Conservation (phyloP, 305 asterid species). For the Solanum aculeatissimum region DNA sequence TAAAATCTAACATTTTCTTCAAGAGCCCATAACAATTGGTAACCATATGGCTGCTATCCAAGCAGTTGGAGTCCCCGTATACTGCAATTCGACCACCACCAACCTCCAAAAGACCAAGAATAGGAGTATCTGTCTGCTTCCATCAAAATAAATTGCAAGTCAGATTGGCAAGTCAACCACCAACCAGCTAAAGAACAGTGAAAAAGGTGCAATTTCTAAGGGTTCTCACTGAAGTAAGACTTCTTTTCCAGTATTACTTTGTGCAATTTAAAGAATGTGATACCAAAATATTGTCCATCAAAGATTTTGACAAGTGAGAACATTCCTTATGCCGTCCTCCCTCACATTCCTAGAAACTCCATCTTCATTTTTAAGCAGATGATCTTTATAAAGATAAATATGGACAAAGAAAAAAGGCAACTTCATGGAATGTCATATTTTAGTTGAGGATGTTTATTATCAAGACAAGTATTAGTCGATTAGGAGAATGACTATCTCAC, state of each 20-base stretch:
- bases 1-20: constrained; percentile 72
- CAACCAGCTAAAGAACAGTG: background rate
- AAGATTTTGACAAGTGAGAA: background rate
- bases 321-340: background rate
- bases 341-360: background rate
- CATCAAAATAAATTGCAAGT: constrained; percentile 1
- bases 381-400: background rate
- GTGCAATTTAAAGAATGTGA: background rate
- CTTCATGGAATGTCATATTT: background rate
- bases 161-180: constrained; percentile 2
- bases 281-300: background rate
- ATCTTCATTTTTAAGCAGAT: background rate
- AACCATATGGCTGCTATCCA: constrained; percentile 99
- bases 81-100: constrained; percentile 71
- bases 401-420: background rate
- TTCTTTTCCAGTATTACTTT: background rate
- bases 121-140: constrained; percentile 82
- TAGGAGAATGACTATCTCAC: too few species aligned
- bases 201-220: background rate
- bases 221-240: background rate
- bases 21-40: constrained; percentile 95
- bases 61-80: constrained; percentile 94
- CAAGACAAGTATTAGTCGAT: background rate
- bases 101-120: constrained; percentile 79
- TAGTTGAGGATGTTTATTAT: background rate